Evolutionary conservation across 2,329 filamentous ascomycete genomes (phyloP).

Genomic region (Paracorniculantispora psalliotae): DNA sequence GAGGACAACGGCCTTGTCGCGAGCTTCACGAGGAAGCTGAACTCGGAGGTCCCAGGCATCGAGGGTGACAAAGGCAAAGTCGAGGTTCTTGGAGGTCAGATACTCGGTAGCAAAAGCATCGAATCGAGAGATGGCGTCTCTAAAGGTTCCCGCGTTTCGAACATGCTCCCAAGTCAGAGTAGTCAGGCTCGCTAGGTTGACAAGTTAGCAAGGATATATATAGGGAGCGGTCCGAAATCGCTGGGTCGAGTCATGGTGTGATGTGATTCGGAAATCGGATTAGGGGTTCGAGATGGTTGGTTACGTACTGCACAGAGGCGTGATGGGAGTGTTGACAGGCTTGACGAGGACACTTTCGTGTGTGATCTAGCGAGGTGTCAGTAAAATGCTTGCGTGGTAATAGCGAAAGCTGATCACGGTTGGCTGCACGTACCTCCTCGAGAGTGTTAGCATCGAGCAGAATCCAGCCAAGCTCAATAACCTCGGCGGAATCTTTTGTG

Average conservation of each 20-base stretch:
- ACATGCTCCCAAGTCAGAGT: conserved; percentile 99
- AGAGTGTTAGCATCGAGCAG: conserved; percentile 85
- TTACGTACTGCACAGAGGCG: conserved; percentile 93
- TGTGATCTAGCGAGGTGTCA: conserved; percentile 85
- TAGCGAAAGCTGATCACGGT: background rate
- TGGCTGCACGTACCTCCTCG: conserved; percentile 65
- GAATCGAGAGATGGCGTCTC: conserved; percentile 93
- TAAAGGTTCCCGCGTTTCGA: conserved; percentile 92
- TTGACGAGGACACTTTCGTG: conserved; percentile 96
- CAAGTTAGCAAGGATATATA: conserved; percentile 10
- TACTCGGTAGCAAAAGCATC: conserved; percentile 91
- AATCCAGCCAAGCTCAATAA: conserved; percentile 99
- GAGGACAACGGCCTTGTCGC: conserved; percentile 95
- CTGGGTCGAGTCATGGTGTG: conserved; percentile 12
- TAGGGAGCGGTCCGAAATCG: background rate
- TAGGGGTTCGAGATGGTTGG: conserved; percentile 14
- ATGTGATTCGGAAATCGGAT: conserved; percentile 11
- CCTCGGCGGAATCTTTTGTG: conserved; percentile 97
- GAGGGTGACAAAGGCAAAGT: conserved; percentile 97
- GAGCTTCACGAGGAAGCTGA: conserved; percentile 92
- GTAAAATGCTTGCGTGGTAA: conserved; percentile 14
- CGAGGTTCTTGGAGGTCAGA: conserved; percentile 81
- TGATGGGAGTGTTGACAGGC: conserved; percentile 97
- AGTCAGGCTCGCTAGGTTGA: conserved; percentile 76
- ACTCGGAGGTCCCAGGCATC: conserved; percentile 98